These are phyloP conservation scores for Corymbia calophylla DNA, from an alignment of 441 rosid species.

Conservation along the genomic window DNA sequence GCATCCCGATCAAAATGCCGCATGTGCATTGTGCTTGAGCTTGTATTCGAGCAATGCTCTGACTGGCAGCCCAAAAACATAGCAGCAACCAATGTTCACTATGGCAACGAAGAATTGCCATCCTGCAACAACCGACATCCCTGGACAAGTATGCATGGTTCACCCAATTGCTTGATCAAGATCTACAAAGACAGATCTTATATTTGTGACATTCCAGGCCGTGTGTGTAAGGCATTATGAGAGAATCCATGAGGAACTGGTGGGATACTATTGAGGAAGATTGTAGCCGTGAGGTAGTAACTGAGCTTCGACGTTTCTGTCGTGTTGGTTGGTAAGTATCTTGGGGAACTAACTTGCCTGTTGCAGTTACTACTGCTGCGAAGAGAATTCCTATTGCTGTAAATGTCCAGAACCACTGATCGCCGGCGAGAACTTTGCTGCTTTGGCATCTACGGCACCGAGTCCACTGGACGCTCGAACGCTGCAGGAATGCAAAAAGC, in stretches of 20 bases:
- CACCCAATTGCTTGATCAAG: background rate
- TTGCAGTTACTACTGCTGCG: background rate
- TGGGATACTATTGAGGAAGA: background rate
- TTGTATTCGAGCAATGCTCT: background rate
- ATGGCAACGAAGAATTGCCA: background rate
- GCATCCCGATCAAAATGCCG: background rate
- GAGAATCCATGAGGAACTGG: background rate
- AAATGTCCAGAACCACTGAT: background rate
- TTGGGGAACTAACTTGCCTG: rapidly evolving
- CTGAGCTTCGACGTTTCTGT: background rate
- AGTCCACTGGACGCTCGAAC: background rate
- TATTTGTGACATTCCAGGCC: background rate
- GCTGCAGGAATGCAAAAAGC: too few species aligned
- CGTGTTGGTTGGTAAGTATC: background rate
- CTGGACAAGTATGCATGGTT: background rate
- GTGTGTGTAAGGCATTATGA: background rate
- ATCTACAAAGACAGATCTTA: background rate
- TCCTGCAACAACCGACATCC: background rate
- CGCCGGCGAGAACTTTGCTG: background rate
- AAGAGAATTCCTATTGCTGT: background rate
- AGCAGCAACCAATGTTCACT: background rate
- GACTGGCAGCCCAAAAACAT: background rate
- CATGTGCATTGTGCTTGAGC: background rate
- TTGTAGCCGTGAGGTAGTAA: background rate
- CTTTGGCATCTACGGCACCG: background rate